phyloP scores from a whole-genome alignment of 2,329 filamentous ascomycete genomes.

The Fusarium kyushuense region DNA sequence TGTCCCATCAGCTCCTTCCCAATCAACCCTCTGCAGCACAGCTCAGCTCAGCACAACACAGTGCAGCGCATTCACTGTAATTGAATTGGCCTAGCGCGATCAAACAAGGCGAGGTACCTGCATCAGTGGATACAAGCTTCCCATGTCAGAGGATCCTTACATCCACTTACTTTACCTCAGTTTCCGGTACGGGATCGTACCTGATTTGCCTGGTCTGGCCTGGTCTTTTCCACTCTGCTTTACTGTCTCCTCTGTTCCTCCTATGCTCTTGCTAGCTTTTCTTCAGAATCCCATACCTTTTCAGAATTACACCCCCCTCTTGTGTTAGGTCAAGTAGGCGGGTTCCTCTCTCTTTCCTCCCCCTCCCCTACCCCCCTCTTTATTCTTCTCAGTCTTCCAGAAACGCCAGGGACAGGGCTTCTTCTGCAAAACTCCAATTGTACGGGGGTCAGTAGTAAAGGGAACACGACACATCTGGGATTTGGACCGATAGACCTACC shows the following conservation, averaged over 20 bases:
- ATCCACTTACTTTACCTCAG: slow-evolving; percentile 13
- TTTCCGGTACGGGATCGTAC: slow-evolving; percentile 12
- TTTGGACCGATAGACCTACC: slow-evolving; percentile 32
- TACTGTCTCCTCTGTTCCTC: slow-evolving; percentile 19
- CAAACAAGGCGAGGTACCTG: slow-evolving; percentile 46
- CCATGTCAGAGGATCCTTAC: slow-evolving; percentile 19
- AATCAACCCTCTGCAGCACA: slow-evolving; percentile 16
- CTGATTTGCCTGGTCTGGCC: slow-evolving; percentile 5
- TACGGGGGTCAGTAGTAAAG: slow-evolving; percentile 33
- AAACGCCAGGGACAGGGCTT: slow-evolving; percentile 42
- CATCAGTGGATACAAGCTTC: slow-evolving; percentile 43
- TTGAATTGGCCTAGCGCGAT: slow-evolving; percentile 43
- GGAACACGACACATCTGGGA: slow-evolving; percentile 38
- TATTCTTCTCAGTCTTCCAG: slow-evolving; percentile 42
- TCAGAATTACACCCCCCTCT: slow-evolving; percentile 31
- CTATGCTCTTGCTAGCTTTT: slow-evolving; percentile 6
- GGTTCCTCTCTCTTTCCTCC: slow-evolving; percentile 13
- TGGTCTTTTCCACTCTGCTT: neutral
- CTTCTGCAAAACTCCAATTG: slow-evolving; percentile 30
- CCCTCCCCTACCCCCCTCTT: slow-evolving; percentile 25
- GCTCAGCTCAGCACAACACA: neutral
- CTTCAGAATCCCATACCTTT: slow-evolving; percentile 16
- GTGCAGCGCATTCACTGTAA: neutral
- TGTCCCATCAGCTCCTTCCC: slow-evolving; percentile 25
- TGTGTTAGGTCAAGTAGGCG: slow-evolving; percentile 10